A percentile compares a stretch with the other conserved stretches of the same genome.
phyloP scores from a whole-genome alignment of 495 filamentous ascomycete species.

The Penicillium nucicola region DNA sequence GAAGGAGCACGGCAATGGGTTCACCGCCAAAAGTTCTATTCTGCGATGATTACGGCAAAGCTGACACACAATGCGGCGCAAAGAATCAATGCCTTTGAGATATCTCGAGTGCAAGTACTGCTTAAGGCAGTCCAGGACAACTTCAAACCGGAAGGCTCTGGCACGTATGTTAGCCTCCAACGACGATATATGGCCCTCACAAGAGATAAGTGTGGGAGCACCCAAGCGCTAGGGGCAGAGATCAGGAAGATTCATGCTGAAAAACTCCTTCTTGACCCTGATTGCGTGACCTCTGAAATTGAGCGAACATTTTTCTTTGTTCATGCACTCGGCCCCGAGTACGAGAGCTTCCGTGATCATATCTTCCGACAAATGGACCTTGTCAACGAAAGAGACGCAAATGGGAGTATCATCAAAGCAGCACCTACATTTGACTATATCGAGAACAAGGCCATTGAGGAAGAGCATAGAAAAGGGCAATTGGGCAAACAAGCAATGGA shows the following conservation, averaged over 20 bases:
- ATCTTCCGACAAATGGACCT: constrained; percentile 13
- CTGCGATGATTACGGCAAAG: constrained; percentile 12
- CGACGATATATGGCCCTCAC: constrained; percentile 10
- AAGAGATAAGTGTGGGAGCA: constrained; percentile 10
- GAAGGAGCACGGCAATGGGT: constrained; percentile 9
- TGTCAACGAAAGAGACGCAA: constrained; percentile 11
- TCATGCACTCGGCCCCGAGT: constrained; percentile 7
- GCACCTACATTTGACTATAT: constrained; percentile 14
- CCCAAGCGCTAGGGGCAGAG: constrained; percentile 13
- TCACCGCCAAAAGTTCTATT: constrained; percentile 8
- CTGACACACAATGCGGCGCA: constrained; percentile 10
- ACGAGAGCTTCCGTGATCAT: constrained; percentile 13
- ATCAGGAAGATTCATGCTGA: constrained; percentile 13
- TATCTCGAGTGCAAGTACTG: constrained; percentile 3
- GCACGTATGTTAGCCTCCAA: constrained; percentile 10
- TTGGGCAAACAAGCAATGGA: constrained; percentile 7
- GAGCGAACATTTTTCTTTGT: constrained; percentile 14
- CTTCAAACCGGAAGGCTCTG: constrained; percentile 10
- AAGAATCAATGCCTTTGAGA: constrained; percentile 11
- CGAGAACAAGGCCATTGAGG: constrained; percentile 17
- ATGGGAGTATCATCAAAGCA: constrained; percentile 9
- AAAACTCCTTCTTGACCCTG: constrained; percentile 10
- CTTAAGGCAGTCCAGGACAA: constrained; percentile 9
- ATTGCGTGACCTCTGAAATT: constrained; percentile 12
- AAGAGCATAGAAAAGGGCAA: constrained; percentile 16